Percentiles rank a stretch among this genome's conserved stretches.
phyloP scores from a whole-genome alignment of 805 yeast species.

The Metschnikowia amazonensis region DNA sequence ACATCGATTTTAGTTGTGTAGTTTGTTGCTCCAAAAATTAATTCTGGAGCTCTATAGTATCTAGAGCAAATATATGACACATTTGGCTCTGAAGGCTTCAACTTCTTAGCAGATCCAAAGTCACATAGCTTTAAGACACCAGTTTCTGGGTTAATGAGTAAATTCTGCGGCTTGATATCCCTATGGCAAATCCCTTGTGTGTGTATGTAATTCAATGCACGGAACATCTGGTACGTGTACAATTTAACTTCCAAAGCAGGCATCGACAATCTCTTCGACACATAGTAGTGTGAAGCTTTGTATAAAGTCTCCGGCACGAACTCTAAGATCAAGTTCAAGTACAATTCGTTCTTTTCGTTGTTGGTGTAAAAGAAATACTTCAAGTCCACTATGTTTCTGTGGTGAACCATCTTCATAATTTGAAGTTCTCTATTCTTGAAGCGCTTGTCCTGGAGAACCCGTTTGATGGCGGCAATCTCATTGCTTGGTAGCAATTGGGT shows the following conservation, averaged over 20 bases:
- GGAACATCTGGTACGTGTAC: slow-evolving; percentile 71
- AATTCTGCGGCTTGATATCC: slow-evolving; percentile 87
- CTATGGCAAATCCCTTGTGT: slow-evolving; percentile 82
- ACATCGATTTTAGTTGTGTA: slow-evolving; percentile 95
- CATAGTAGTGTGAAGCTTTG: slow-evolving; percentile 82
- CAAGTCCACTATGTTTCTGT: slow-evolving; percentile 82
- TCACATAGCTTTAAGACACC: slow-evolving; percentile 91
- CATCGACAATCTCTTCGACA: slow-evolving; percentile 71
- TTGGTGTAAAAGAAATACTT: slow-evolving; percentile 80
- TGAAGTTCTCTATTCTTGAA: slow-evolving; percentile 93
- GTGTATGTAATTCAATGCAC: slow-evolving; percentile 79
- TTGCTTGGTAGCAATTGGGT: slow-evolving; percentile 71
- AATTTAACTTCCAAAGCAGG: slow-evolving; percentile 85
- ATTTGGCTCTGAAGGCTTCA: slow-evolving; percentile 87
- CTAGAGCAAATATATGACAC: slow-evolving; percentile 96
- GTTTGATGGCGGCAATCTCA: slow-evolving; percentile 85
- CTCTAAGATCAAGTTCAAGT: slow-evolving; percentile 85
- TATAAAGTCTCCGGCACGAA: slow-evolving; percentile 94
- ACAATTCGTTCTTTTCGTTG: slow-evolving; percentile 71
- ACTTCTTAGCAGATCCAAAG: slow-evolving; percentile 91
- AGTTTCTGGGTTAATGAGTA: slow-evolving; percentile 78
- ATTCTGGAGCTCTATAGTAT: slow-evolving; percentile 95
- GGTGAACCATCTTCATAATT: slow-evolving; percentile 86
- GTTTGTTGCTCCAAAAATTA: slow-evolving; percentile 94
- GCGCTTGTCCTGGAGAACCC: slow-evolving; percentile 93